Base-by-base conservation (phyloP, 805 yeast species). In the Nakazawaea holstii region DNA sequence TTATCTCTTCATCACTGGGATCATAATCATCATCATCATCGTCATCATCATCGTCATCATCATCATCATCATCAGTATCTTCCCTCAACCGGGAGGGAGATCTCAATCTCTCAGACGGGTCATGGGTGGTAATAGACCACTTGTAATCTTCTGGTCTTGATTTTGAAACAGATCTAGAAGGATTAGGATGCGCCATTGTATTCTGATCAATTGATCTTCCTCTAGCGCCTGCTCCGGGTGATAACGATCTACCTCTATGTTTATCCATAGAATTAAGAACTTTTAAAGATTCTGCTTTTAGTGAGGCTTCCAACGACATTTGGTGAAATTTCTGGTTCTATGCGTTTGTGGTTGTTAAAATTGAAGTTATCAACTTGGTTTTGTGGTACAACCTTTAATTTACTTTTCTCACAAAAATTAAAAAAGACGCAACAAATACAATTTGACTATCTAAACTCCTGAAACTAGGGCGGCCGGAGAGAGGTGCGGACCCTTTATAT, bases 41-140 rank as follows among this genome's bases (percentile, higher is more conserved):
- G 29, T 49, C 55, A 7, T 41, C 46, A 5, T 43, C 49, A 8
- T 48, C 45, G 5, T 49, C 52, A 13, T 49, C 45, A 11, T 46
- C 54, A 10, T 51, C 56, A 29, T 55, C 35, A n/a, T 53, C 59
- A 51, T 47, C 46, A 15, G 39, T 31, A 28, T 49, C 50, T 29
- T 48, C 50, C 24, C 46, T 38, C 28, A 48, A 35, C 11, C 50
- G n/a, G 6, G 40, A 24, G 9, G 58, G 50, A 9, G 58, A 56
- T 11, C 55, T 58, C 32, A 84, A 60, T 49, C 94, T 66, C 55
- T 82, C 85, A 52, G 82, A 81, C 0, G 95, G 95, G 55, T 86
- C 91, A 55, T 80, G 86, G 46, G 77, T 76, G 41, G 87, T 72
- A 37, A 86, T 81, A 0, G 87, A 76, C 81, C 85, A 84, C 54